Evolutionary conservation across 768 basidiomycete species (phyloP), one percentile per base, ranked within the genome.

Genomic region (Strobilomyces echinocephalus): DNA sequence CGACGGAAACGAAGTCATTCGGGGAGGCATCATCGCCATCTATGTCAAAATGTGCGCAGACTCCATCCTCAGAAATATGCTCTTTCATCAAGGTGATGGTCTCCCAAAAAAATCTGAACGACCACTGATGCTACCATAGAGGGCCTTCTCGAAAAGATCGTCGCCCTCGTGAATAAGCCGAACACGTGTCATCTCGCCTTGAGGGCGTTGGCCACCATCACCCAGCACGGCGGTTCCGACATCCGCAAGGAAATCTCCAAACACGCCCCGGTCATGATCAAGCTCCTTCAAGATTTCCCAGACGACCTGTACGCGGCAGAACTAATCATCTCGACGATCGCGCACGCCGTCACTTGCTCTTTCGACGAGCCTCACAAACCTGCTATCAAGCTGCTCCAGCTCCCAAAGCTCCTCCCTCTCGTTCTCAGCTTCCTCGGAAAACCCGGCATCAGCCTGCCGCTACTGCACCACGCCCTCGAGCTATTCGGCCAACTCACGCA

Each of bases 1-100:
- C 24, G 24, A 24, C 24, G 24, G 2, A 24, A 78, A 79, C 61
- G 73, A 73, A 47, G 66, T 84, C 20, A 67, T 68, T 50, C 51
- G 48, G n/a, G 82, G 80, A 3, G 82, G 78, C 0, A 77, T 85
- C 30, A 71, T 82, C 5, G 80, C 77, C 5, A 80, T 87, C 40
- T 84, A 77, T 58, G 76, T 80, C 5, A 80, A 80, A 60, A 81
- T 85, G 79, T 82, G 73, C 33, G 74, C 71, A 0, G 84, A 85
- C 60, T 72, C 79, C 1, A 70, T 84, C 34, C 65, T 85, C 53
- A 73, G 84, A 15, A 77, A 83, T 62, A 80, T 80, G 58, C 68
- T 87, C 8, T 77, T 82, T 56, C 69, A 76, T 30, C 73, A 72
- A 74, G 82, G 83, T 53, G 14, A 34, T 24, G 7, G 21, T 11